phyloP scores from a whole-genome alignment of 768 basidiomycete genomes.

The Psilocybe sp. region DNA sequence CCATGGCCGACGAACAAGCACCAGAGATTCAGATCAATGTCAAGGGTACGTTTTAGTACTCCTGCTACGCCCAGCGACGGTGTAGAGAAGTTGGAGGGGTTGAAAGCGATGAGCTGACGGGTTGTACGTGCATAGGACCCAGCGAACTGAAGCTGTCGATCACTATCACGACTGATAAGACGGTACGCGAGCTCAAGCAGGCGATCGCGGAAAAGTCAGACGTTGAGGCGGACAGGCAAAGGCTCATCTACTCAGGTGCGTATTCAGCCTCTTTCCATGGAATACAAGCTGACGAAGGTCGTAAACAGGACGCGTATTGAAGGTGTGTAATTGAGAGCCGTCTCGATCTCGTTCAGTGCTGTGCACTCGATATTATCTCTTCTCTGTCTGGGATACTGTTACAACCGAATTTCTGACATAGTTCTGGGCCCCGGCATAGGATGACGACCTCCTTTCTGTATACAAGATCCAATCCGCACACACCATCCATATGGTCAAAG shows the following conservation, averaged over 20 bases:
- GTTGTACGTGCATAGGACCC: slow-evolving; percentile 50
- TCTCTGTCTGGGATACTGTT: too few relatives aligned
- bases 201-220: slow-evolving; percentile 84
- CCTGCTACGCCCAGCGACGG: too few relatives aligned
- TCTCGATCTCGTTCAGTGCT: neutral
- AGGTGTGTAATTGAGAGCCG: slow-evolving; percentile 38
- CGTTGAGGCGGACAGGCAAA: slow-evolving; percentile 82
- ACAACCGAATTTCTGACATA: neutral
- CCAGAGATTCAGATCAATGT: slow-evolving; percentile 64
- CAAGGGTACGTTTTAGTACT: slow-evolving; percentile 46
- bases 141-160: slow-evolving; percentile 93
- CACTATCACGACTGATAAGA: slow-evolving; percentile 76
- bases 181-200: slow-evolving; percentile 87
- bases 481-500: slow-evolving; percentile 94
- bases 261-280: slow-evolving; percentile 1
- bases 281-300: neutral
- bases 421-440: slow-evolving; percentile 36
- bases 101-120: neutral
- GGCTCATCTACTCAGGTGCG: slow-evolving; percentile 90
- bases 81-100: neutral
- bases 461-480: slow-evolving; percentile 92
- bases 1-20: slow-evolving; percentile 48
- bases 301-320: slow-evolving; percentile 63
- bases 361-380: too few relatives aligned
- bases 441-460: slow-evolving; percentile 74